These are phyloP conservation scores for Juglanconis sp. DNA, from an alignment of 2,329 filamentous ascomycete genomes.

Conservation along the genomic window DNA sequence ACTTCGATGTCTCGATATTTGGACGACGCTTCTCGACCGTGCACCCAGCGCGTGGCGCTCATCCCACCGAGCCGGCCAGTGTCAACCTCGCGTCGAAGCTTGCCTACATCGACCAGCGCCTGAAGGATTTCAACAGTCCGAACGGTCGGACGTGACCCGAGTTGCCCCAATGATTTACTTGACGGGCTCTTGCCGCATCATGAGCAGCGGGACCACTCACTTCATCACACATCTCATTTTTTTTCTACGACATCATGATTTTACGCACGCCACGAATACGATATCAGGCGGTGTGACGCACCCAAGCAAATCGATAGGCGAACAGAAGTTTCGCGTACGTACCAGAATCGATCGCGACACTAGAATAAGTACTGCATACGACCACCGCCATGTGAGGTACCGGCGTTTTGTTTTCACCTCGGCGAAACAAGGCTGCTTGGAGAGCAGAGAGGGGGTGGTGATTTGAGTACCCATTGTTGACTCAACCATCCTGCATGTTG, in stretches of 20 bases:
- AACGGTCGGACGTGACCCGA: conserved; percentile 44
- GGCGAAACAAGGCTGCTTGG: background rate
- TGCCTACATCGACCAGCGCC: conserved; percentile 56
- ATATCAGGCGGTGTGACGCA: background rate
- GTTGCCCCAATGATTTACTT: conserved; percentile 42
- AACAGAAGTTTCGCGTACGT: background rate
- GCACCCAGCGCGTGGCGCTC: conserved; percentile 42
- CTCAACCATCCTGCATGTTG: background rate
- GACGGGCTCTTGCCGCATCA: background rate
- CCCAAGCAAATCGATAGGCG: conserved; percentile 6
- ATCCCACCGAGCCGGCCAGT: conserved; percentile 31
- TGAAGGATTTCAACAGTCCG: conserved; percentile 51
- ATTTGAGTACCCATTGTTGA: background rate
- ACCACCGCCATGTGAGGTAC: background rate
- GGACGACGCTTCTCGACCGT: conserved; percentile 56
- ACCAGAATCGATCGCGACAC: background rate
- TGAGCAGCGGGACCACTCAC: conserved; percentile 3
- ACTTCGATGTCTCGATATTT: conserved; percentile 42
- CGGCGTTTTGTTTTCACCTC: background rate
- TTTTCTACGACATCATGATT: conserved; percentile 14
- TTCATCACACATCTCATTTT: conserved; percentile 22
- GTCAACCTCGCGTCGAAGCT: conserved; percentile 49
- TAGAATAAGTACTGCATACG: background rate
- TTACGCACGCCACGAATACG: background rate
- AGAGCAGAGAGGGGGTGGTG: background rate